phyloP scores from a whole-genome alignment of 495 filamentous ascomycete genomes.

The Diplogelasinospora grovesii region DNA sequence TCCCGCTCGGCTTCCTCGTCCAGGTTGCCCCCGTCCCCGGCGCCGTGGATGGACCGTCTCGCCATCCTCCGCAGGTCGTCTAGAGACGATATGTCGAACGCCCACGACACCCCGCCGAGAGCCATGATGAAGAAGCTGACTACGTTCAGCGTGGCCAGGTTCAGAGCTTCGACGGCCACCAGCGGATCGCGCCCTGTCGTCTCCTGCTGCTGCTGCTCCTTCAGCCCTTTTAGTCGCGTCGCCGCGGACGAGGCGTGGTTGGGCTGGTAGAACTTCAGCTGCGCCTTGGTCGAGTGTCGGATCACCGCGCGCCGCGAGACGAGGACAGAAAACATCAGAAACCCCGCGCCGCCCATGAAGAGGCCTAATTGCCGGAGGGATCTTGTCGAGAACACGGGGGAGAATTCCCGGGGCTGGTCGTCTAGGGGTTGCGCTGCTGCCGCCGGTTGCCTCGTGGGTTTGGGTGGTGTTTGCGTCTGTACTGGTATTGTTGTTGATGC shows the following conservation, averaged over 20 bases:
- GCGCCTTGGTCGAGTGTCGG: slow-evolving; percentile 44
- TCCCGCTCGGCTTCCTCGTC: slow-evolving; percentile 58
- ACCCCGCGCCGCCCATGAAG: slow-evolving; percentile 63
- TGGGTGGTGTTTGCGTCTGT: too few relatives aligned
- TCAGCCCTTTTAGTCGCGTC: slow-evolving; percentile 2
- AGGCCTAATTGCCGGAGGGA: too few relatives aligned
- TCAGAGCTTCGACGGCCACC: slow-evolving; percentile 72
- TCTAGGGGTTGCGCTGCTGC: too few relatives aligned
- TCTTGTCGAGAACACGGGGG: too few relatives aligned
- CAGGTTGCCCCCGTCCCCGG: slow-evolving; percentile 33
- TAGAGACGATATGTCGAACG: slow-evolving; percentile 61
- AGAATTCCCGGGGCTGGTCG: too few relatives aligned
- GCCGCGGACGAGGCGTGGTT: slow-evolving; percentile 34
- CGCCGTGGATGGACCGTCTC: slow-evolving; percentile 41
- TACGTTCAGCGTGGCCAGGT: slow-evolving; percentile 77
- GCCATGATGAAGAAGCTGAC: slow-evolving; percentile 61
- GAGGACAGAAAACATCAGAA: slow-evolving; percentile 59
- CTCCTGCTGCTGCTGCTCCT: too few relatives aligned
- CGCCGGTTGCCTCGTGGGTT: too few relatives aligned
- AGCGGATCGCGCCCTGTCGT: slow-evolving; percentile 43
- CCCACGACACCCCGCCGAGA: slow-evolving; percentile 60
- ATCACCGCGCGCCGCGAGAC: slow-evolving; percentile 63
- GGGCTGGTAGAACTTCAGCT: slow-evolving; percentile 61
- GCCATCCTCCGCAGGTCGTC: slow-evolving; percentile 57
- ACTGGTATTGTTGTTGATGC: too few relatives aligned